These are phyloP conservation scores for Omphalotus olearius DNA, from an alignment of 1,284 basidiomycete genomes.

Conservation along the genomic window DNA sequence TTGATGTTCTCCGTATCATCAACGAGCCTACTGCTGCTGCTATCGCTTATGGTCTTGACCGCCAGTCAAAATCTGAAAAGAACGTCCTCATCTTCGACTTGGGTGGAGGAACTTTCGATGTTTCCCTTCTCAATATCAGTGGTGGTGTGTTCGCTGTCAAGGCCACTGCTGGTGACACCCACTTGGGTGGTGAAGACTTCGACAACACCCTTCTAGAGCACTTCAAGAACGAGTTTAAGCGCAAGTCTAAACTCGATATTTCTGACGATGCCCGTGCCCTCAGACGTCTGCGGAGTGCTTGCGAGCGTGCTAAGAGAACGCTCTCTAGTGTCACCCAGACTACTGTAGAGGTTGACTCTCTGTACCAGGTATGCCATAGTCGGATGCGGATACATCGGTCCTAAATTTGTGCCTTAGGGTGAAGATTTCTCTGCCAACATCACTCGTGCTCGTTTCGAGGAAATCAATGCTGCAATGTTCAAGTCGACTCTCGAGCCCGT, in stretches of 20 bases:
- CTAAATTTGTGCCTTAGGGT: constrained; percentile 40
- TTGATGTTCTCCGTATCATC: constrained; percentile 96
- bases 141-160: constrained; percentile 98
- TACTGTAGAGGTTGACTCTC: constrained; percentile 97
- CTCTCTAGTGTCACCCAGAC: constrained; percentile 98
- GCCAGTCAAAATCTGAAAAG: constrained; percentile 88
- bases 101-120: constrained; percentile 99
- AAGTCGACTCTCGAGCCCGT: constrained; percentile 98
- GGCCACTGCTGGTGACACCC: constrained; percentile 98
- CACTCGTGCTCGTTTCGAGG: constrained; percentile 99
- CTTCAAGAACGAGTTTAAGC: constrained; percentile 99
- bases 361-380: constrained; percentile 72
- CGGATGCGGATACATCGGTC: background rate
- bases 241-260: constrained; percentile 96
- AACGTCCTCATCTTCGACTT: constrained; percentile 99
- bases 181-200: constrained; percentile 97
- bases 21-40: constrained; percentile 96
- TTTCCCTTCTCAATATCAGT: constrained; percentile 93
- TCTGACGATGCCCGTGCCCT: constrained; percentile 94
- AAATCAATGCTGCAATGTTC: constrained; percentile 94
- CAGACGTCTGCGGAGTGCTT: constrained; percentile 92
- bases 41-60: constrained; percentile 91
- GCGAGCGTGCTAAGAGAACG: constrained; percentile 99
- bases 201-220: constrained; percentile 97
- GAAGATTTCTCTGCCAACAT: constrained; percentile 96